These are phyloP conservation scores for Logfia minima DNA, from an alignment of 129 eudicot species.

Conservation along the genomic window DNA sequence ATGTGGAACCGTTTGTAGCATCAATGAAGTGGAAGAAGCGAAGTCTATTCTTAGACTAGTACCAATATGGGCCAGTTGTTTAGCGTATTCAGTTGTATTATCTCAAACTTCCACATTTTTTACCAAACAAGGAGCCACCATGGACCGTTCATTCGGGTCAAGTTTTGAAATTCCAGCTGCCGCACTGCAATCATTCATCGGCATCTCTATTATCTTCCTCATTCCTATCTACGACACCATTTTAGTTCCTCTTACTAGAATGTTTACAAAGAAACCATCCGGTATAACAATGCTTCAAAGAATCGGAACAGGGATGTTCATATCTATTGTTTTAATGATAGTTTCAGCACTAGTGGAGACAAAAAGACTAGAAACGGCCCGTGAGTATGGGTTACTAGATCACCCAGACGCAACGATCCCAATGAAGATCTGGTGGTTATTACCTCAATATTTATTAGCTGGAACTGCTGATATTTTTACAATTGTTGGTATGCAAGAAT, in stretches of 20 bases:
- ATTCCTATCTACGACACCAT: constrained; percentile 57
- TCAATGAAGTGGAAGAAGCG: constrained; percentile 48
- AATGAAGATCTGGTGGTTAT: constrained; percentile 64
- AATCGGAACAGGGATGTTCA: constrained; percentile 51
- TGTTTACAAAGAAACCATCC: constrained; percentile 36
- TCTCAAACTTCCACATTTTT: constrained; percentile 60
- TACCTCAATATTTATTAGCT: constrained; percentile 48
- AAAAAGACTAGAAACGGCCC: constrained; percentile 47
- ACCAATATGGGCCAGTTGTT: constrained; percentile 56
- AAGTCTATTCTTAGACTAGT: constrained; percentile 42
- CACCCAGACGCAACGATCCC: constrained; percentile 40
- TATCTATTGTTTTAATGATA: constrained; percentile 44
- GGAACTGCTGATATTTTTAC: constrained; percentile 50
- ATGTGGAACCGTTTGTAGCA: constrained; percentile 22
- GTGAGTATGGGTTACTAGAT: constrained; percentile 40
- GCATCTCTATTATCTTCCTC: constrained; percentile 32
- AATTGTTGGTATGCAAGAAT: constrained; percentile 60
- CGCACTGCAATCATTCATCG: constrained; percentile 42
- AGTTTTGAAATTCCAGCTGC: constrained; percentile 59
- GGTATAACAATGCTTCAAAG: constrained; percentile 70
- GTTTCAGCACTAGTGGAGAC: constrained; percentile 52
- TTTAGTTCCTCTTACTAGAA: constrained; percentile 49
- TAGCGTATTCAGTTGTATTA: constrained; percentile 41
- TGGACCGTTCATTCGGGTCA: constrained; percentile 52
- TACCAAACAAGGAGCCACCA: constrained; percentile 58